Conservation (phyloP, 1,284 basidiomycete species). For the Trametes polyzona region DNA sequence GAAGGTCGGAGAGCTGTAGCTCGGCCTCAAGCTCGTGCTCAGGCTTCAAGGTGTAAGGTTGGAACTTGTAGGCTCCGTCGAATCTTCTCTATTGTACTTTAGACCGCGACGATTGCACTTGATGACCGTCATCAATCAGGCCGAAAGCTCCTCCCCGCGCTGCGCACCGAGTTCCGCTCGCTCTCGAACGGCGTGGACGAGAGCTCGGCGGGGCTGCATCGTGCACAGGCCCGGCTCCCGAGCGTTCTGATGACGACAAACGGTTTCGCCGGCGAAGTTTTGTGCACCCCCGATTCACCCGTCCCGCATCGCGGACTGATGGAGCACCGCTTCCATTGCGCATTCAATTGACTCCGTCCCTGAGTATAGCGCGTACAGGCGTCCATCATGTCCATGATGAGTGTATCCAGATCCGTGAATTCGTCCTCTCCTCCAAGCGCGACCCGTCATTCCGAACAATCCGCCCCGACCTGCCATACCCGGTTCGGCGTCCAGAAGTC, state of each 20-base stretch:
- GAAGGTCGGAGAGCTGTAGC: constrained; percentile 74
- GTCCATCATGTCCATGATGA: no score
- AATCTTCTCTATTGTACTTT: not conserved
- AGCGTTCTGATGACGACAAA: not conserved
- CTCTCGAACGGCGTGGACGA: no score
- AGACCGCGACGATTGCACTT: not conserved
- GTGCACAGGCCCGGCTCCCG: no score
- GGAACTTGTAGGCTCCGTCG: not conserved
- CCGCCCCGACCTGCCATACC: not conserved
- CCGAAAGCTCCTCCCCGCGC: not conserved
- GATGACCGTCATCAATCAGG: not conserved
- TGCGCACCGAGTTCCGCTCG: not conserved
- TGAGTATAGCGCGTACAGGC: not conserved
- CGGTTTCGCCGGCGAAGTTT: not conserved
- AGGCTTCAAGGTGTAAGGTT: not conserved
- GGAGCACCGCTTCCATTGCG: constrained; percentile 2
- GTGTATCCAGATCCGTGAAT: not conserved
- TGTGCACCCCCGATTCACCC: not conserved
- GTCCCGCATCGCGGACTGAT: not conserved
- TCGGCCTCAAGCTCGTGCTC: not conserved
- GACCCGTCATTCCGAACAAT: not conserved
- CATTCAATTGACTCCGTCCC: constrained; percentile 1
- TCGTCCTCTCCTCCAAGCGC: not conserved
- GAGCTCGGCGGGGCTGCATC: no score
- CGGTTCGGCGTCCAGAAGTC: no score